Evolutionary conservation across 208 protist genomes (phyloP).

Genomic region (Phytomonas serpens): DNA sequence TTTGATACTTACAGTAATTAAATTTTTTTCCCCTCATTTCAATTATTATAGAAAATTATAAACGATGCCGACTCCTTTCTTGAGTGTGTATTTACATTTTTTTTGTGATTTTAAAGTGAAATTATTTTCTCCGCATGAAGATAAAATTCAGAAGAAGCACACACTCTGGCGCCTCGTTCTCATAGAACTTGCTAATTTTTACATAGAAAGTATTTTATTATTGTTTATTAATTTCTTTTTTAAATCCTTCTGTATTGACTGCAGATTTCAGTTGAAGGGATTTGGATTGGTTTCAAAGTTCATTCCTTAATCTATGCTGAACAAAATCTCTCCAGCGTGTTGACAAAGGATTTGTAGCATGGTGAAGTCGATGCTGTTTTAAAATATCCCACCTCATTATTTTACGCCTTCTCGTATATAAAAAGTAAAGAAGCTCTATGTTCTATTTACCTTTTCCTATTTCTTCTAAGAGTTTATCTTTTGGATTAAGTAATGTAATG

Average conservation of each 20-base stretch:
- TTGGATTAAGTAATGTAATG: not conserved
- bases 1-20: not conserved
- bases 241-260: not conserved
- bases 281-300: conserved; percentile 10
- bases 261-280: not conserved
- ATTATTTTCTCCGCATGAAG: not conserved
- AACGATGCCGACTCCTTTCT: not conserved
- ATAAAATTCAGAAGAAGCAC: not conserved
- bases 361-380: not conserved
- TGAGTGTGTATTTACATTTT: not conserved
- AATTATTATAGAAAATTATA: conserved; percentile 1
- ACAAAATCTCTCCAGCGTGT: not conserved
- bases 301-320: no score
- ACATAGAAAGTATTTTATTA: conserved; percentile 1
- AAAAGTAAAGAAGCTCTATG: not conserved
- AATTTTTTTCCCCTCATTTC: not conserved
- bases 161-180: not conserved
- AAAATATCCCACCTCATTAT: not conserved
- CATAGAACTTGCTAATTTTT: not conserved
- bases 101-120: not conserved
- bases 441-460: not conserved
- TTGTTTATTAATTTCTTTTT: conserved; percentile 5
- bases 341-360: not conserved
- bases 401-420: not conserved
- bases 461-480: not conserved